phyloP scores from a whole-genome alignment of 2,329 filamentous ascomycete genomes.

The Alternaria solani region DNA sequence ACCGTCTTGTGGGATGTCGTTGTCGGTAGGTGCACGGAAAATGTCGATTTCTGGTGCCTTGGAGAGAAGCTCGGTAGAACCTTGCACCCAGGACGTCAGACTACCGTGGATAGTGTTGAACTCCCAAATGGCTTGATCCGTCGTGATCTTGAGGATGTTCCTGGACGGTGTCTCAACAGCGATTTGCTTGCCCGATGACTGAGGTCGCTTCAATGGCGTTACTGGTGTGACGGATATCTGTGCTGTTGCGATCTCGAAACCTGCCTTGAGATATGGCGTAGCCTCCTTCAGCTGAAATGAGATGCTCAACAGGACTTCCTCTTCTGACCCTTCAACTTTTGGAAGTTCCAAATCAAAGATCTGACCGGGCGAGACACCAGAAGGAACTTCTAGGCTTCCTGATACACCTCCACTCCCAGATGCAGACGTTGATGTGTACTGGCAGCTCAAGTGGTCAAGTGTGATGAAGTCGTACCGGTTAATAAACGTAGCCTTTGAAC shows the following conservation, averaged over 20 bases:
- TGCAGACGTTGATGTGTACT: constrained; percentile 24
- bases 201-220: constrained; percentile 17
- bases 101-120: constrained; percentile 62
- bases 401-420: constrained; percentile 9
- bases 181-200: constrained; percentile 55
- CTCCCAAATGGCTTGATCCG: constrained; percentile 54
- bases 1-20: constrained; percentile 64
- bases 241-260: constrained; percentile 49
- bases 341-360: constrained; percentile 39
- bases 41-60: constrained; percentile 58
- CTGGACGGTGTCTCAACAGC: constrained; percentile 35
- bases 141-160: constrained; percentile 32
- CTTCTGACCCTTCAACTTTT: constrained; percentile 16
- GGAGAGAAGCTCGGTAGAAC: constrained; percentile 42
- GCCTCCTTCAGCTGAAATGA: constrained; percentile 46
- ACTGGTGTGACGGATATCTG: constrained; percentile 37
- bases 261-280: constrained; percentile 43
- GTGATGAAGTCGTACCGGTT: constrained; percentile 50
- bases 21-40: constrained; percentile 72
- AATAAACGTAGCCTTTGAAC: constrained; percentile 39
- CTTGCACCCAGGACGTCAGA: constrained; percentile 48
- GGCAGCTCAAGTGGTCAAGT: constrained; percentile 45
- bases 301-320: constrained; percentile 31
- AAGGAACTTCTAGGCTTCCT: constrained; percentile 35
- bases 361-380: constrained; percentile 34